Percentiles rank a stretch among this genome's conserved stretches.
Conservation (phyloP, 2,329 filamentous ascomycete species). For the Rosellinia necatrix region DNA sequence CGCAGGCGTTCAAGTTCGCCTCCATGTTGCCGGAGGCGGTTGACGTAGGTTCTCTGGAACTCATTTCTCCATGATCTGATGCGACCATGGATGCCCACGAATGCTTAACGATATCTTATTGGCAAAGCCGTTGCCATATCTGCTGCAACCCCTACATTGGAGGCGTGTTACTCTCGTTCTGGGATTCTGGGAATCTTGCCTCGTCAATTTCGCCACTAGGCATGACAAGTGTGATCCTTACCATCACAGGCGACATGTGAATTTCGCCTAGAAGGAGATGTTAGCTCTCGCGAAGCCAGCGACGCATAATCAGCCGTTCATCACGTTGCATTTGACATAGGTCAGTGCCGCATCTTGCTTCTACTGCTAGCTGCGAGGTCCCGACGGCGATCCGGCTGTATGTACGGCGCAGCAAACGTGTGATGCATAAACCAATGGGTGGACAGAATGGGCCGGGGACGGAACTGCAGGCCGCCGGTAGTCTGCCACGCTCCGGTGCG, state of each 20-base stretch:
- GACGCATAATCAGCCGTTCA: background rate
- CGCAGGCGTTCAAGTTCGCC: background rate
- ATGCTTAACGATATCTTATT: background rate
- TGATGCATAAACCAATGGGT: slow-evolving; percentile 1
- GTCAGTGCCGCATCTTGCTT: slow-evolving; percentile 24
- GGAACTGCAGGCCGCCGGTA: slow-evolving; percentile 9
- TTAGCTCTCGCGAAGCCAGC: slow-evolving; percentile 6
- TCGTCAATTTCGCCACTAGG: slow-evolving; percentile 2
- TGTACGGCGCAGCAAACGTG: slow-evolving; percentile 17
- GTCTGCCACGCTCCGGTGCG: slow-evolving; percentile 7
- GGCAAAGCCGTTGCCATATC: background rate
- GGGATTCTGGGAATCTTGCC: background rate
- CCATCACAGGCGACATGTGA: slow-evolving; percentile 1
- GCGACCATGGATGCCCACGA: background rate
- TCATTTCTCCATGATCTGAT: background rate
- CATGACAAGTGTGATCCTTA: background rate
- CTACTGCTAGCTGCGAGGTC: slow-evolving; percentile 13
- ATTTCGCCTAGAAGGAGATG: background rate
- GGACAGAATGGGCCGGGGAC: slow-evolving; percentile 7
- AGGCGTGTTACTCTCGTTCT: background rate
- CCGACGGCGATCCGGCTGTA: slow-evolving; percentile 13
- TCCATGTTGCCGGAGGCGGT: background rate
- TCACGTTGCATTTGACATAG: slow-evolving; percentile 2
- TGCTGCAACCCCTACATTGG: background rate
- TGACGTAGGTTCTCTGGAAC: background rate